These are phyloP conservation scores for Dalbergia cochinchinensis DNA, from an alignment of 306 rosid genomes.

Conservation along the genomic window DNA sequence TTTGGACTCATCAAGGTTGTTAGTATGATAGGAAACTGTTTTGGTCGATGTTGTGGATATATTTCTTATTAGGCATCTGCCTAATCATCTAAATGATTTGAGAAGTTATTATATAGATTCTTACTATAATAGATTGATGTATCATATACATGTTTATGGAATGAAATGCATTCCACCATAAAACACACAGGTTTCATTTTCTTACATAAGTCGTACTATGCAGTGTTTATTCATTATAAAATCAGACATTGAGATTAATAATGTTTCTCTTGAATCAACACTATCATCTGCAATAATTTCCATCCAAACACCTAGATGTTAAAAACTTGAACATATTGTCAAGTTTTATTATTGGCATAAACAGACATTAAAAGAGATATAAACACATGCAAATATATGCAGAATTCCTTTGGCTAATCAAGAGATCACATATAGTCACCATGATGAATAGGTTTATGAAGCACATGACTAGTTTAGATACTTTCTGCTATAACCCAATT, in stretches of 20 bases:
- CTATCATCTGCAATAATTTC: neutral
- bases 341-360: constrained; percentile 12
- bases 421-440: neutral
- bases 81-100: too few relatives aligned
- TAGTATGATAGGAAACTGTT: too few relatives aligned
- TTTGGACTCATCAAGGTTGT: too few relatives aligned
- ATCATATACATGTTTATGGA: too few relatives aligned
- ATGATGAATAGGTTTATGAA: constrained; percentile 4
- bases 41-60: too few relatives aligned
- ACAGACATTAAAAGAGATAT: neutral
- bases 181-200: neutral
- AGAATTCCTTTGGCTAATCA: constrained; percentile 30
- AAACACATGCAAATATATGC: neutral
- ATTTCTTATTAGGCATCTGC: too few relatives aligned
- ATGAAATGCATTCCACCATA: too few relatives aligned
- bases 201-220: neutral
- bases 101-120: too few relatives aligned
- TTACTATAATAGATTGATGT: too few relatives aligned
- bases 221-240: neutral
- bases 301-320: neutral
- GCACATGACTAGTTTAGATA: constrained; percentile 2
- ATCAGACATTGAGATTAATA: neutral
- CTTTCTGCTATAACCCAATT: constrained; percentile 46
- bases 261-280: neutral
- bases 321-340: neutral